phyloP scores from a whole-genome alignment of 768 basidiomycete species.

The Mycena rebaudengoi region DNA sequence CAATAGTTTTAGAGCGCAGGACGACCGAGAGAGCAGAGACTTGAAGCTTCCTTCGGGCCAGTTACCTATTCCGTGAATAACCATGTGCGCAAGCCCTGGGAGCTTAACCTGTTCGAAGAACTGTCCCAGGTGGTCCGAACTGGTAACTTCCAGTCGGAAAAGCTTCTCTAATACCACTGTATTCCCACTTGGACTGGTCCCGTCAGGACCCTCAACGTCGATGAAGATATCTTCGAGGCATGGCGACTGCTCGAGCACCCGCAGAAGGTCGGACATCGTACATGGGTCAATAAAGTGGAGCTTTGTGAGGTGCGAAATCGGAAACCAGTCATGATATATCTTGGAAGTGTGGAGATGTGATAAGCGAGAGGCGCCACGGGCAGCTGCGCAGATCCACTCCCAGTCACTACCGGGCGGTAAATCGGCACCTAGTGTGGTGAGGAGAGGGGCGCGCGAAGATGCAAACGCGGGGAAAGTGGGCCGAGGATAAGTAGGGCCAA shows the following conservation, averaged over 20 bases:
- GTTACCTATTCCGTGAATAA: neutral
- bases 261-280: slow-evolving; percentile 3
- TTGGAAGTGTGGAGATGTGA: neutral
- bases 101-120: slow-evolving; percentile 9
- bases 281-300: slow-evolving; percentile 8
- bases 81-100: neutral
- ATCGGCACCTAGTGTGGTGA: slow-evolving; percentile 1
- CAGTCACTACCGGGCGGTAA: slow-evolving; percentile 7
- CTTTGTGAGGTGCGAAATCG: slow-evolving; percentile 1
- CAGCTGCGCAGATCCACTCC: slow-evolving; percentile 16
- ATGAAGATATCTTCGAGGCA: slow-evolving; percentile 5
- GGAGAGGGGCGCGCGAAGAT: slow-evolving; percentile 4
- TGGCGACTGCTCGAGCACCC: slow-evolving; percentile 8
- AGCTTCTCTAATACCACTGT: slow-evolving; percentile 3
- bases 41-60: slow-evolving; percentile 10
- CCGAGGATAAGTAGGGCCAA: neutral
- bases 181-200: neutral
- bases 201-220: slow-evolving; percentile 8
- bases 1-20: neutral
- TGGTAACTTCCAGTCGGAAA: slow-evolving; percentile 1
- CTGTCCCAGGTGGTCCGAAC: neutral
- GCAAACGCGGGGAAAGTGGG: slow-evolving; percentile 2
- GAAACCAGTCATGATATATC: slow-evolving; percentile 13
- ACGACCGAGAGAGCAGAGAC: slow-evolving; percentile 17
- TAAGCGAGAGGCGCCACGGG: slow-evolving; percentile 9